Evolutionary conservation across 371 early-diverging fungal species (phyloP).

Genomic region (Mycotypha africana): DNA sequence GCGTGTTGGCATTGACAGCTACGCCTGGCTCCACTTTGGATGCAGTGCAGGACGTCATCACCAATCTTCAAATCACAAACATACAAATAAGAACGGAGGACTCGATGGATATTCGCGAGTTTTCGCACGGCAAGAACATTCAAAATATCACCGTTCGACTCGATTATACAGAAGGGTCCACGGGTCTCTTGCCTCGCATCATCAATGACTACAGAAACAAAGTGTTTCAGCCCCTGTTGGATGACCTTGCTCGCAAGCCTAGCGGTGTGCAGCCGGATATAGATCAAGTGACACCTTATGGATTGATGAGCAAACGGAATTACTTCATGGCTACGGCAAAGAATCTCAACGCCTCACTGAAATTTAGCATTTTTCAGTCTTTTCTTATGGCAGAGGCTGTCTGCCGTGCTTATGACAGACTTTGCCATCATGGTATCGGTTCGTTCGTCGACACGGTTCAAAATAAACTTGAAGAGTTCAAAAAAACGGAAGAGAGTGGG

Average conservation of each 20-base stretch:
- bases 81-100: constrained; percentile 91
- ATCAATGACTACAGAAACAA: constrained; percentile 23
- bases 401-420: constrained; percentile 45
- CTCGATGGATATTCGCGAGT: constrained; percentile 75
- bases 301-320: constrained; percentile 39
- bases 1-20: constrained; percentile 87
- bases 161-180: constrained; percentile 51
- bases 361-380: constrained; percentile 26
- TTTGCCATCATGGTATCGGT: constrained; percentile 59
- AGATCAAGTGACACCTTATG: constrained; percentile 34
- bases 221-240: constrained; percentile 41
- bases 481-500: neutral
- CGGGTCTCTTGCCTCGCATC: constrained; percentile 27
- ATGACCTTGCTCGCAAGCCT: constrained; percentile 38
- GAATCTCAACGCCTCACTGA: constrained; percentile 20
- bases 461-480: constrained; percentile 14
- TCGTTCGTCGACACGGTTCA: constrained; percentile 51
- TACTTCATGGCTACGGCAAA: constrained; percentile 23
- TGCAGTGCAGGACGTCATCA: constrained; percentile 75
- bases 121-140: constrained; percentile 61
- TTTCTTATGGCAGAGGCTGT: constrained; percentile 39
- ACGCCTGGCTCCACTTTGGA: constrained; percentile 80
- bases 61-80: constrained; percentile 68
- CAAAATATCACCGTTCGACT: constrained; percentile 63
- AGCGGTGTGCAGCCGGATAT: constrained; percentile 41